Percentiles rank a stretch among this genome's conserved stretches.
These are phyloP conservation scores for Mortierella sp. DNA, from an alignment of 371 early-diverging fungal species.

Conservation along the genomic window DNA sequence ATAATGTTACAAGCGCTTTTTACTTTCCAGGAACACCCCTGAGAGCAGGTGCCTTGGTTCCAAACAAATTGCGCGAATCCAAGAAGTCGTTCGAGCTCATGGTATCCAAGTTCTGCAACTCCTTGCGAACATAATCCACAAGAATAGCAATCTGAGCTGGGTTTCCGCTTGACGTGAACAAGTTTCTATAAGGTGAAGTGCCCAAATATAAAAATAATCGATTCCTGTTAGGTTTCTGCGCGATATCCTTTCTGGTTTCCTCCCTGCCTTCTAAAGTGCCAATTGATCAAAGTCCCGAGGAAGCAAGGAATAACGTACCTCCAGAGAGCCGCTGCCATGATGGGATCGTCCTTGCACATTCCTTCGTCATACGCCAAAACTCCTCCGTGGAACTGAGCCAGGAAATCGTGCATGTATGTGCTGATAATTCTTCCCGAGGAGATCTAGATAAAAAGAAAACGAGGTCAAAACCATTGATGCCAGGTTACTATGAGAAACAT, in stretches of 20 bases:
- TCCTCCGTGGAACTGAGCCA: slow-evolving; percentile 91
- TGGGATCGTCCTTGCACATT: slow-evolving; percentile 89
- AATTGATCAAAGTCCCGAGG: background rate
- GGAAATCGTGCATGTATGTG: slow-evolving; percentile 82
- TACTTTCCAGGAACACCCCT: slow-evolving; percentile 55
- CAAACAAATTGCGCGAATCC: slow-evolving; percentile 46
- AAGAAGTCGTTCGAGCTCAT: slow-evolving; percentile 52
- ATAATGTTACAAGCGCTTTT: background rate
- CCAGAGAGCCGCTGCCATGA: slow-evolving; percentile 95
- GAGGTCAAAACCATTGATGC: background rate
- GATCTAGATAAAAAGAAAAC: slow-evolving; percentile 60
- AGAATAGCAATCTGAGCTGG: slow-evolving; percentile 71
- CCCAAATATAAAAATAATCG: background rate
- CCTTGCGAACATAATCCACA: slow-evolving; percentile 74
- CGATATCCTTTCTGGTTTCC: background rate
- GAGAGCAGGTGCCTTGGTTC: slow-evolving; percentile 41
- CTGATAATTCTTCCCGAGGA: slow-evolving; percentile 78
- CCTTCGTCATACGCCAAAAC: slow-evolving; percentile 96
- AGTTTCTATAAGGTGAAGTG: slow-evolving; percentile 63
- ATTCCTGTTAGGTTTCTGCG: background rate
- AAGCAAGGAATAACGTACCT: slow-evolving; percentile 62
- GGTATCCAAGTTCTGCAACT: slow-evolving; percentile 73
- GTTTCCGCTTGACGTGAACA: slow-evolving; percentile 74
- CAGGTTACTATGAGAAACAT: background rate
- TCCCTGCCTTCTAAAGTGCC: too few species aligned